Conservation (phyloP, 2,329 filamentous ascomycete species). For the Helotiales sp. region DNA sequence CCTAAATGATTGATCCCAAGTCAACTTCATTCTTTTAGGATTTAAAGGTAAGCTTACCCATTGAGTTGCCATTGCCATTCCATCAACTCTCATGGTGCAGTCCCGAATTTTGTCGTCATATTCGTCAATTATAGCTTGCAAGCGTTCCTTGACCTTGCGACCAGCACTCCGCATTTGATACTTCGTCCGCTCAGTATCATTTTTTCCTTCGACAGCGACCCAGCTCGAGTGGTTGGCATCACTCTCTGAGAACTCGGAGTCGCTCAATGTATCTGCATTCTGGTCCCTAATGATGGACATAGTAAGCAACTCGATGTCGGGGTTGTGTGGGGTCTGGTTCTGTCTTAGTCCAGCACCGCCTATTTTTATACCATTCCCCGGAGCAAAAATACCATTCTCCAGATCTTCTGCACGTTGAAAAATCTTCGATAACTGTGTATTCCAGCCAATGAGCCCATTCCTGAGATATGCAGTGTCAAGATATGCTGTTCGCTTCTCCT, state of each 20-base stretch:
- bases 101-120: slow-evolving; percentile 37
- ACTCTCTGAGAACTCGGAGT: background rate
- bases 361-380: background rate
- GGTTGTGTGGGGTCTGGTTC: background rate
- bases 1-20: background rate
- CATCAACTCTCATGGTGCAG: slow-evolving; percentile 37
- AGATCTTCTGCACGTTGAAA: slow-evolving; percentile 3
- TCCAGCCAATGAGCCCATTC: slow-evolving; percentile 10
- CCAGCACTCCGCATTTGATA: slow-evolving; percentile 2
- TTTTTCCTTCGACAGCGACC: background rate
- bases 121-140: slow-evolving; percentile 21
- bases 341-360: background rate
- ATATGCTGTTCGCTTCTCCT: slow-evolving; percentile 9
- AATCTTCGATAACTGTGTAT: slow-evolving; percentile 7
- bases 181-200: background rate
- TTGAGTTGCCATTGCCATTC: slow-evolving; percentile 39
- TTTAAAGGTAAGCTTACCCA: slow-evolving; percentile 28
- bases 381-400: background rate
- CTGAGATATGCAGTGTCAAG: slow-evolving; percentile 10
- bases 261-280: background rate
- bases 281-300: background rate
- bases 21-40: background rate
- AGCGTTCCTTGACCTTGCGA: slow-evolving; percentile 5
- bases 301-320: background rate
- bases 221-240: background rate